phyloP scores from a whole-genome alignment of 352 stramenopile species.

The Thalassiosira livingstoniorum region DNA sequence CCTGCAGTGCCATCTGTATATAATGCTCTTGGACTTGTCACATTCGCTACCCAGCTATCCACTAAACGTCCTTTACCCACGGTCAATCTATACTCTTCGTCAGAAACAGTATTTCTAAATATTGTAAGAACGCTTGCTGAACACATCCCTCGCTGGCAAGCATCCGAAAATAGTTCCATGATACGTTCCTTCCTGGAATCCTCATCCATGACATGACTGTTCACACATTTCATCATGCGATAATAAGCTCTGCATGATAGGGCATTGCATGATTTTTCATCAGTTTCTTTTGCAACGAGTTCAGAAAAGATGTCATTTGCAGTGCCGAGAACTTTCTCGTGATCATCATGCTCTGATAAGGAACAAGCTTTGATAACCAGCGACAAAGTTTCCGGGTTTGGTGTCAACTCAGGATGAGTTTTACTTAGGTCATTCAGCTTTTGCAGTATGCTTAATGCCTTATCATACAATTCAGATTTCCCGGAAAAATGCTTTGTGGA shows the following conservation, averaged over 20 bases:
- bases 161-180: conserved; percentile 59
- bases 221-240: conserved; percentile 64
- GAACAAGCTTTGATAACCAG: conserved; percentile 64
- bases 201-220: conserved; percentile 30
- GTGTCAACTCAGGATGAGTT: conserved; percentile 28
- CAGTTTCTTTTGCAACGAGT: conserved; percentile 40
- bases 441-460: conserved; percentile 39
- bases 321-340: conserved; percentile 44
- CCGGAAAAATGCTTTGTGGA: conserved; percentile 44
- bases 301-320: conserved; percentile 51
- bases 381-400: conserved; percentile 49
- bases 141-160: conserved; percentile 53
- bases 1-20: conserved; percentile 62
- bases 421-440: conserved; percentile 45
- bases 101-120: conserved; percentile 46
- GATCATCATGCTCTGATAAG: conserved; percentile 42
- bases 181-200: conserved; percentile 52
- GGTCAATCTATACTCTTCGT: conserved; percentile 59
- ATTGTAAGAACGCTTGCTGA: conserved; percentile 48
- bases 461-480: conserved; percentile 41
- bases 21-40: conserved; percentile 48
- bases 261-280: conserved; percentile 40
- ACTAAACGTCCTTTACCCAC: conserved; percentile 56
- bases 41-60: conserved; percentile 63
- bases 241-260: conserved; percentile 55